These are phyloP conservation scores for Mycena venus DNA, from an alignment of 768 basidiomycete species.

Conservation along the genomic window DNA sequence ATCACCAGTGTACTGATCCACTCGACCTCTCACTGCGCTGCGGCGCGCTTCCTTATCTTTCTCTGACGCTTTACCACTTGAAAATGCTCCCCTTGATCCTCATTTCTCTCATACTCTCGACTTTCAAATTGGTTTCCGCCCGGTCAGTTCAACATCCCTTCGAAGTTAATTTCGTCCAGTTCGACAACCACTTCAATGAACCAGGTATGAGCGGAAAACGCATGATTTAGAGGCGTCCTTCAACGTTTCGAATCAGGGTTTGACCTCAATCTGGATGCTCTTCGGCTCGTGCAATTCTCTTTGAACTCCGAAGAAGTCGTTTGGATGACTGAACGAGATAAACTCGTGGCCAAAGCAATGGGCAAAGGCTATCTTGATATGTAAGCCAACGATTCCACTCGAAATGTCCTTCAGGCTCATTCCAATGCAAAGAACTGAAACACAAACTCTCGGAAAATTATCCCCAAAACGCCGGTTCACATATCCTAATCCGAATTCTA, in stretches of 20 bases:
- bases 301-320: background rate
- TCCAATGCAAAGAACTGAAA: background rate
- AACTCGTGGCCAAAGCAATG: conserved; percentile 27
- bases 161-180: background rate
- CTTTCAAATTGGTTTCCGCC: background rate
- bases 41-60: background rate
- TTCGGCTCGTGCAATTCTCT: conserved; percentile 33
- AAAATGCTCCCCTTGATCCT: background rate
- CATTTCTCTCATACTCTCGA: background rate
- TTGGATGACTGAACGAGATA: conserved; percentile 36
- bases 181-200: conserved; percentile 5
- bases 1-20: too few relatives aligned
- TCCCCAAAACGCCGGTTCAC: conserved; percentile 20
- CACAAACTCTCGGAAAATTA: background rate
- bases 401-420: background rate
- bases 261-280: conserved; percentile 20
- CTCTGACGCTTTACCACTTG: background rate
- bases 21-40: too few relatives aligned
- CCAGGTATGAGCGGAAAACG: background rate
- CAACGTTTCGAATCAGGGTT: background rate
- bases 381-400: background rate
- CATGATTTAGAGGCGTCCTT: background rate
- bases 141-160: background rate
- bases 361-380: conserved; percentile 33
- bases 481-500: conserved; percentile 26